Conservation (phyloP, 208 protist genomes). For the Leishmania mexicana region DNA sequence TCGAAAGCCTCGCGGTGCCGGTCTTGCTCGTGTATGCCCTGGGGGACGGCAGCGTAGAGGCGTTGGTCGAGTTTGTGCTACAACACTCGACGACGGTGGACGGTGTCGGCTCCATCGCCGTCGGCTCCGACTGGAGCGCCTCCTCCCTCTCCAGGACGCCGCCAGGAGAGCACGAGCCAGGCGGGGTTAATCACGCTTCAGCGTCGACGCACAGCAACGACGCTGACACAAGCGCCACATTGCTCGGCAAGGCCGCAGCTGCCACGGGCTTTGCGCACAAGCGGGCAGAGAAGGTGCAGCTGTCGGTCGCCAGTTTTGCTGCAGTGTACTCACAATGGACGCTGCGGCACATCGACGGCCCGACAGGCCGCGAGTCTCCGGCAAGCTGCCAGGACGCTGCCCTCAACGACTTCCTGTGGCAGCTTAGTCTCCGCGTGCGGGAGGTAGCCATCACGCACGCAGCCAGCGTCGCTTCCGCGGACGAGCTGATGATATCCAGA, state of each 20-base stretch:
- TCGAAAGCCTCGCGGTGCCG: conserved; percentile 51
- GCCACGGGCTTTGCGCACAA: conserved; percentile 15
- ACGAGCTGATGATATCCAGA: conserved; percentile 13
- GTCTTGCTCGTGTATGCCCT: conserved; percentile 58
- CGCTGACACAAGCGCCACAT: conserved; percentile 2
- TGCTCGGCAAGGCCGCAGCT: conserved; percentile 9
- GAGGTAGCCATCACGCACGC: not conserved
- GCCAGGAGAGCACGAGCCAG: conserved; percentile 23
- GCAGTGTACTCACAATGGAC: conserved; percentile 58
- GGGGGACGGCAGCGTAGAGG: conserved; percentile 59
- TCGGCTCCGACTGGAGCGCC: conserved; percentile 36
- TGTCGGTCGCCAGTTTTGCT: conserved; percentile 53
- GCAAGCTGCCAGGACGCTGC: conserved; percentile 15
- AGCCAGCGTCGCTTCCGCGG: conserved; percentile 1
- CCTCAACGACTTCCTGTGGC: conserved; percentile 33
- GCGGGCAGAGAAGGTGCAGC: conserved; percentile 31
- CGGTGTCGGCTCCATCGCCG: conserved; percentile 74
- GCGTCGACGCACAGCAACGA: conserved; percentile 22
- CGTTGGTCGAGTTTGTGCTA: conserved; percentile 47
- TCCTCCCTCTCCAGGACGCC: conserved; percentile 10
- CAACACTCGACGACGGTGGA: conserved; percentile 62
- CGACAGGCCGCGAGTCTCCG: conserved; percentile 4
- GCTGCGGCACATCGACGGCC: conserved; percentile 26
- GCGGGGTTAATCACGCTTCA: conserved; percentile 12
- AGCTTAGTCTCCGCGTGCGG: conserved; percentile 28